These are phyloP conservation scores for Paspalum vaginatum DNA, from an alignment of 176 grass and related monocot species.

Conservation along the genomic window DNA sequence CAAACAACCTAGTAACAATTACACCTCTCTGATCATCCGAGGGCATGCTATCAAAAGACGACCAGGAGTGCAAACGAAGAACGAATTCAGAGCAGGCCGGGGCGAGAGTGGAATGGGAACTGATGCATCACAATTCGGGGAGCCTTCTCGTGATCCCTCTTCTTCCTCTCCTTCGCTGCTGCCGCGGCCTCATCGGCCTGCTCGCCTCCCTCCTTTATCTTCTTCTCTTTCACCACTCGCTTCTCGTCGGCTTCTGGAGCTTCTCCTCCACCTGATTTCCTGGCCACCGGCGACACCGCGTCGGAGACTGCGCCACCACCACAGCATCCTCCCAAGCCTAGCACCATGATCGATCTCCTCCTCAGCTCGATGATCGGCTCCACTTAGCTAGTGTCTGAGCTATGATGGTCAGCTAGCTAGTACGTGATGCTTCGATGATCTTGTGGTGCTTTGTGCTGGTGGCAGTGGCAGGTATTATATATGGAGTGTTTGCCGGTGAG, in stretches of 20 bases:
- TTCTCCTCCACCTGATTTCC: no score
- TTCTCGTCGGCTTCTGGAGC: neutral
- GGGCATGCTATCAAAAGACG: neutral
- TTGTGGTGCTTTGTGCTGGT: neutral
- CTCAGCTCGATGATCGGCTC: neutral
- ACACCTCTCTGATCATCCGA: neutral
- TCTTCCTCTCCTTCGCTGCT: conserved; percentile 1
- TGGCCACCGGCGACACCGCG: neutral
- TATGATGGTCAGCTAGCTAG: no score
- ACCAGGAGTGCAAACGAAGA: neutral
- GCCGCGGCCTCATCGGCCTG: neutral
- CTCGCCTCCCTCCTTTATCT: neutral
- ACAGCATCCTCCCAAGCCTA: neutral
- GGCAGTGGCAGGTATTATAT: neutral
- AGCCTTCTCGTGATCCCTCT: conserved; percentile 13
- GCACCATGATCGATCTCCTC: neutral
- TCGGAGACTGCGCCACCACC: neutral
- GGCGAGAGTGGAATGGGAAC: conserved; percentile 55
- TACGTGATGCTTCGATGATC: neutral
- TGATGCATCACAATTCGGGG: conserved; percentile 29
- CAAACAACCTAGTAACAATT: neutral
- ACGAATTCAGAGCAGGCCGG: conserved; percentile 36
- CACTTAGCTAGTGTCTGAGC: no score
- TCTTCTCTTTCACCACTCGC: neutral
- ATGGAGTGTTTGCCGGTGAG: neutral